A percentile compares a stretch with the other conserved stretches of the same genome.
phyloP scores from a whole-genome alignment of 2,329 filamentous ascomycete species.

The Acrocalymma vagum region DNA sequence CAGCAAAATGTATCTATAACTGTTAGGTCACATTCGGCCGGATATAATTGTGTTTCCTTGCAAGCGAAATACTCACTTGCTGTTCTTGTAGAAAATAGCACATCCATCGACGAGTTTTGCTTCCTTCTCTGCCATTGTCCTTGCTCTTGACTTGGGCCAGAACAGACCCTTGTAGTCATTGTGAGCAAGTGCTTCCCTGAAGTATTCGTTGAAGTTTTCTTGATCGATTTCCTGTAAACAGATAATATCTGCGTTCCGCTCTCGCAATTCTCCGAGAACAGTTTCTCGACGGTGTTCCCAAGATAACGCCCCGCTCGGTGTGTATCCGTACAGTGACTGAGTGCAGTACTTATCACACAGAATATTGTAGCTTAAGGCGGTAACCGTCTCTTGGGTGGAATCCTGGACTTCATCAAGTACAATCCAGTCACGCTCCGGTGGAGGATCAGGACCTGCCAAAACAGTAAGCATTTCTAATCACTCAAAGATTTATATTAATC shows the following conservation, averaged over 20 bases:
- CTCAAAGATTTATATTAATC: background rate
- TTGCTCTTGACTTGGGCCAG: constrained; percentile 87
- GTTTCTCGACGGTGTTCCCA: constrained; percentile 89
- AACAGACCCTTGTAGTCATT: constrained; percentile 94
- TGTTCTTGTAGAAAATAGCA: constrained; percentile 94
- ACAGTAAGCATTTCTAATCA: constrained; percentile 9
- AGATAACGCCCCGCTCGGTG: constrained; percentile 78
- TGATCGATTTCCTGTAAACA: constrained; percentile 94
- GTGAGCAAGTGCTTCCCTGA: constrained; percentile 84
- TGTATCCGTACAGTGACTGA: constrained; percentile 85
- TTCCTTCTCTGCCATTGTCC: constrained; percentile 91
- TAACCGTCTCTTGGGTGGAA: constrained; percentile 70
- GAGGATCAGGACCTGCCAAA: constrained; percentile 73
- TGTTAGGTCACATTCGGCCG: constrained; percentile 18
- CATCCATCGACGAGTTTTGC: constrained; percentile 93
- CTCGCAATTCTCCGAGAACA: constrained; percentile 83
- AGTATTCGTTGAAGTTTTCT: constrained; percentile 90
- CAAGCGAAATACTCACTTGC: constrained; percentile 64
- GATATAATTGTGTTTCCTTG: too few relatives aligned
- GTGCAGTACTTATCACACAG: constrained; percentile 95
- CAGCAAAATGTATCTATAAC: constrained; percentile 74
- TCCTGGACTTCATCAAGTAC: constrained; percentile 69
- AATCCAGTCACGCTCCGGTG: constrained; percentile 78
- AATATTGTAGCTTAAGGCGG: constrained; percentile 93
- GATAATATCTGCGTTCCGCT: constrained; percentile 85